These are phyloP conservation scores for Thymus quinquecostatus DNA, from an alignment of 257 asterid species.

Conservation along the genomic window DNA sequence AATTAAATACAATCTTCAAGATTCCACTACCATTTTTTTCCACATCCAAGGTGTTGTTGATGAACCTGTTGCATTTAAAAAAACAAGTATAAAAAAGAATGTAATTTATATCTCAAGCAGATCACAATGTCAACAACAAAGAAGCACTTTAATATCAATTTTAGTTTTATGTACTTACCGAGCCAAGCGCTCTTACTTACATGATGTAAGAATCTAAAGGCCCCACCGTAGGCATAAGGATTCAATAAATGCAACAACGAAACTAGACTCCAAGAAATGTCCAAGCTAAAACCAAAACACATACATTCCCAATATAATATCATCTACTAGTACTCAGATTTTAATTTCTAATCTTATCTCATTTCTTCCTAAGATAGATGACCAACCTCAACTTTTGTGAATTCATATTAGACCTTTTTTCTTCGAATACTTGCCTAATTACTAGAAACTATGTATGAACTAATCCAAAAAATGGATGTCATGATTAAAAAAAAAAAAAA, in stretches of 20 bases:
- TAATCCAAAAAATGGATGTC: neutral
- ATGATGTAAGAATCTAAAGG: neutral
- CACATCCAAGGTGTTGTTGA: no score
- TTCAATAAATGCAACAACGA: neutral
- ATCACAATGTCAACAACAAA: neutral
- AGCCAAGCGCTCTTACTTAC: neutral
- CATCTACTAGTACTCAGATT: neutral
- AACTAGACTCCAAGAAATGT: neutral
- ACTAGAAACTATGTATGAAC: neutral
- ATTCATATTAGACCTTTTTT: neutral
- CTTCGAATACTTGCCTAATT: neutral
- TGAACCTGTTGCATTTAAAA: no score
- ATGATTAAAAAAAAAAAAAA: no score
- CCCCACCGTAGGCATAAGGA: slow-evolving; percentile 1
- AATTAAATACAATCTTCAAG: no score
- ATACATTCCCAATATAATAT: no score
- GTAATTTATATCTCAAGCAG: neutral
- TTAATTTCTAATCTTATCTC: slow-evolving; percentile 11
- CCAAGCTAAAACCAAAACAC: neutral
- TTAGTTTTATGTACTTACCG: slow-evolving; percentile 4
- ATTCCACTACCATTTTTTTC: no score
- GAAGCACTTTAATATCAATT: neutral
- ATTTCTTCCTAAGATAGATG: slow-evolving; percentile 2
- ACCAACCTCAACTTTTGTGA: neutral
- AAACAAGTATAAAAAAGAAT: no score